A percentile compares a stretch with the other conserved stretches of the same genome.
Conservation (phyloP, 805 yeast species). For the Yarrowia sp. region DNA sequence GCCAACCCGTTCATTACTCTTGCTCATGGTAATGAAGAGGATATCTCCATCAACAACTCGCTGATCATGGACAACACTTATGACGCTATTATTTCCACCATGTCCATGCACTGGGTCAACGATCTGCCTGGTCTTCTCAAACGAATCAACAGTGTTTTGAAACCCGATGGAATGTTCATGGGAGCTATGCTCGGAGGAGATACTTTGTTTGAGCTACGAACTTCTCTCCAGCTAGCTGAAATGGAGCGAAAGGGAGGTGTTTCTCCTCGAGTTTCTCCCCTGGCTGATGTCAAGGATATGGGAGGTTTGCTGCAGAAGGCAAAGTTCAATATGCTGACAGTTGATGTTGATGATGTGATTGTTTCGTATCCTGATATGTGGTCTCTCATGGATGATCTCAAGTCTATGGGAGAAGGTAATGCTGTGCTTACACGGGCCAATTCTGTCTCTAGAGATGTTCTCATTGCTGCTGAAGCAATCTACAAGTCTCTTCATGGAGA, state of each 20-base stretch:
- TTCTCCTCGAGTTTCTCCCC: slow-evolving; percentile 77
- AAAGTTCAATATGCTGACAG: slow-evolving; percentile 74
- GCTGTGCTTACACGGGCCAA: slow-evolving; percentile 48
- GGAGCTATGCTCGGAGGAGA: slow-evolving; percentile 84
- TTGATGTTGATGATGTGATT: slow-evolving; percentile 79
- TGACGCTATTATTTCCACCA: slow-evolving; percentile 71
- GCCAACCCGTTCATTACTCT: slow-evolving; percentile 45
- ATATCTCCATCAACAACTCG: slow-evolving; percentile 28
- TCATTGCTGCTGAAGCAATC: slow-evolving; percentile 74
- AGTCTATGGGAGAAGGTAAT: slow-evolving; percentile 82
- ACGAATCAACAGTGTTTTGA: slow-evolving; percentile 56
- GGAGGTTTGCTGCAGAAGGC: slow-evolving; percentile 71
- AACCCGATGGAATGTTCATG: slow-evolving; percentile 79
- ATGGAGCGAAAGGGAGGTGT: slow-evolving; percentile 75
- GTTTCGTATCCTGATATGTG: slow-evolving; percentile 74
- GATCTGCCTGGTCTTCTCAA: slow-evolving; percentile 68
- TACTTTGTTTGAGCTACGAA: slow-evolving; percentile 76
- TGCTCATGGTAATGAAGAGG: slow-evolving; percentile 65
- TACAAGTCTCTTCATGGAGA: slow-evolving; percentile 71
- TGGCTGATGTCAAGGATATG: slow-evolving; percentile 74
- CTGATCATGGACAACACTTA: slow-evolving; percentile 47
- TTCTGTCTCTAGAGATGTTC: slow-evolving; percentile 56
- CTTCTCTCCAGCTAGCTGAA: slow-evolving; percentile 79
- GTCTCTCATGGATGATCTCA: slow-evolving; percentile 66
- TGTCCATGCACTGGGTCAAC: slow-evolving; percentile 81